Evolutionary conservation across 805 yeast species (phyloP), one percentile per base, ranked within the genome.

Genomic region (Babjeviella inositovora): DNA sequence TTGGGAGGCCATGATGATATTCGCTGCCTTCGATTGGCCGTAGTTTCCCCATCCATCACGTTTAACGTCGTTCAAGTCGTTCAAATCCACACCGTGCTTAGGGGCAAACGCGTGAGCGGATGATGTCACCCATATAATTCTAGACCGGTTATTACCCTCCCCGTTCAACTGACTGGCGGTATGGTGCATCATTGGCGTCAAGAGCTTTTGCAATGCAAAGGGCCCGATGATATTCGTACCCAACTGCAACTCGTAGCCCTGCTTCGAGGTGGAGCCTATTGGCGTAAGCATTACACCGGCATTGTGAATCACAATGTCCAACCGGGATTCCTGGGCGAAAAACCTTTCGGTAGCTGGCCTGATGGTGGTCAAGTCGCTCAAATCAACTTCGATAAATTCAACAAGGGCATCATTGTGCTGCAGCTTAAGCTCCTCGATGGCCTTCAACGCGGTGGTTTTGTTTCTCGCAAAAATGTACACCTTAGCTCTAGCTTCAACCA

Each of bases 141-240:
- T 43, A 7, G 56, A 44, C 21, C 32, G 34, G 1, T 38, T 28
- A 10, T 40, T 33, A 8, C 41, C 23, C 20, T 8, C 25, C 19
- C 37, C 17, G 22, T 13, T 22, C 11, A n/a, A n/a, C n/a, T n/a
- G n/a, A n/a, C n/a, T 28, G 3, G 53, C 45, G 3, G 60, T 40
- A 13, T 43, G 32, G 13, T 46, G 26, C 10, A 64, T 28, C 4
- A 57, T 29, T 6, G 59, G 58, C 13, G 42, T 44, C 22, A 60
- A 34, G 13, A 45, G 35, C 25, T 47, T 46, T 30, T 59, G 54
- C 11, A 64, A 38, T n/a, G 60, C 34, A 25, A 48, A 57, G 14
- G 62, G 60, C 2, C 60, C 70, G 9, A 65, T 31, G 11, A 37
- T 50, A 35, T 64, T 65, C 11, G 56, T 51, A 7, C 65, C 70